Evolutionary conservation across 1,284 basidiomycete species (phyloP), one percentile per base, ranked within the genome.

Genomic region (Cerrena zonata): DNA sequence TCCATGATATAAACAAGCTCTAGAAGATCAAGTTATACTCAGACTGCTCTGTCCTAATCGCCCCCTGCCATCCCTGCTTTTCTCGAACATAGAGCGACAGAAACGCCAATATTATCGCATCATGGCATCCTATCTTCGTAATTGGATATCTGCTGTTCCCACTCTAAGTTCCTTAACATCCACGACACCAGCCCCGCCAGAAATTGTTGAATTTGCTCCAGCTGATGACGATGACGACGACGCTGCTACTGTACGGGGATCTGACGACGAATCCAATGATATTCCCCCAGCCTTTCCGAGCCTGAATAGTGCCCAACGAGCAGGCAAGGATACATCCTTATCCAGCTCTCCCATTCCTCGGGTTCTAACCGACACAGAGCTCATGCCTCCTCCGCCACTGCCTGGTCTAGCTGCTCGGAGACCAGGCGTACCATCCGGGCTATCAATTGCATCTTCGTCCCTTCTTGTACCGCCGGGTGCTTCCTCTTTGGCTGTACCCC

Each of bases 251-350:
- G 66, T 71, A 1, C 67, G 69, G 13, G 69, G 69, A 4, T 65
- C 65, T 18, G 66, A 68, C 11, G 65, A 65, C 15, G 66, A 68
- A 10, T 81, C 82, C 57, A 77, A 84, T 53, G 86, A 93, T 59
- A 64, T 67, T 2, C 85, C 91, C 1, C 93, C 94, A 2, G 80
- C 84, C 0, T 96, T 96, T 65, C 94, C 94, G 4, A 79, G 84
- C 22, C 72, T 82, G 3, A 77, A 83, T 64, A 94, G 91, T 50
- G 84, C 85, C 13, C 94, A 96, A 62, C 84, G 93, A n/a, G 70
- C 68, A 4, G 51, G 57, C 23, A 41, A 55, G 25, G 40, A 52
- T 4, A 53, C 47, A 13, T 25, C 44, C 10, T 23, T 50, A 12
- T 45, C 68, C 2, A 45, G 57, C 15, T 45, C 56, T 4, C 12